phyloP scores from a whole-genome alignment of 169 alveolate genomes.

The Amoebophrya sp. region DNA sequence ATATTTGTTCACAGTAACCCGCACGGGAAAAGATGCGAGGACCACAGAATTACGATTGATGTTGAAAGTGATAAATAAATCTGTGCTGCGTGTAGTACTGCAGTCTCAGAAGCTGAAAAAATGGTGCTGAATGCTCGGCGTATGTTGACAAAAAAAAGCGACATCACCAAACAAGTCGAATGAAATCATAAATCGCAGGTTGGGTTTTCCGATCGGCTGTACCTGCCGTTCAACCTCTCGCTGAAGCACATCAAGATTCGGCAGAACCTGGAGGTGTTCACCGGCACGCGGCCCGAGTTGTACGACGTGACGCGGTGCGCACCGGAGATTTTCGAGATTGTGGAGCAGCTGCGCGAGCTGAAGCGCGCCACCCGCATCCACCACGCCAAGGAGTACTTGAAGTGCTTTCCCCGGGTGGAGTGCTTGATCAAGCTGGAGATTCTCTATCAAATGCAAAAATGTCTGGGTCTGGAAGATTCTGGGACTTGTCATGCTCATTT shows the following conservation, averaged over 20 bases:
- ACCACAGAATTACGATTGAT: no score
- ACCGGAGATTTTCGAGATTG: background rate
- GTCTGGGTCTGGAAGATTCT: no score
- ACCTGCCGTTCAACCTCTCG: background rate
- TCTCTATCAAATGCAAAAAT: no score
- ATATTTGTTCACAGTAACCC: no score
- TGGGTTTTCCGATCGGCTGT: background rate
- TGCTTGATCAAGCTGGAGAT: background rate
- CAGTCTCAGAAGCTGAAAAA: no score
- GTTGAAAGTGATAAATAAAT: no score
- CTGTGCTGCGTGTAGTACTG: no score
- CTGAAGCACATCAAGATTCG: slow-evolving; percentile 19
- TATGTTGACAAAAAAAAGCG: no score
- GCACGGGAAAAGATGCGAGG: no score
- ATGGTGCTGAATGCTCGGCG: no score
- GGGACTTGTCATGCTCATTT: no score
- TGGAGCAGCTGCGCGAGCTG: slow-evolving; percentile 1
- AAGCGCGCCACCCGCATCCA: slow-evolving; percentile 5
- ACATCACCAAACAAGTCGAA: no score
- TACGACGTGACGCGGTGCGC: background rate
- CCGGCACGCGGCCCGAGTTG: slow-evolving; percentile 2
- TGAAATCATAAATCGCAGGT: background rate
- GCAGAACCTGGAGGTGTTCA: background rate
- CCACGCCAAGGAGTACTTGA: slow-evolving; percentile 23
- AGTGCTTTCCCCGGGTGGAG: background rate